Evolutionary conservation across 2,329 filamentous ascomycete species (phyloP), one percentile per base, ranked within the genome.

Genomic region (Sphaerulina vaccinii): DNA sequence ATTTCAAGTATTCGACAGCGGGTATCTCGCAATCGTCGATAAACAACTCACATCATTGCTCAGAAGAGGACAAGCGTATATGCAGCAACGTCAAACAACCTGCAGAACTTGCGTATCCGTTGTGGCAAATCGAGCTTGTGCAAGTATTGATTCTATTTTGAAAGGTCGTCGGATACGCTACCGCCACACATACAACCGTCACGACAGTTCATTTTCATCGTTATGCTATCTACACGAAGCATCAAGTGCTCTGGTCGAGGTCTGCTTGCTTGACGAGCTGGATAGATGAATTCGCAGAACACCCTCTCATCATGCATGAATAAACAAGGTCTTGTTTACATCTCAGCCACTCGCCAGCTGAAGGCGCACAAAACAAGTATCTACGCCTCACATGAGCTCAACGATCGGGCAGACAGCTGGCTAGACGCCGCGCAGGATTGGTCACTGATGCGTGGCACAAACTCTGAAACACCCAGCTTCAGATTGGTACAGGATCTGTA

Each of bases 401-500:
- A 18, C 29, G 15, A 50, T 35, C 45, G 46, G 51, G 22, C 40
- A 35, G 24, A 42, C 22, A 41, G n/a, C 21, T 39, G 24, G 37
- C 49, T 51, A 57, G 54, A 45, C 42, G 45, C 41, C 45, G 45
- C 24, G 32, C 29, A 43, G 19, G 24, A 39, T 41, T 44, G 37
- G 35, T 49, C 46, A 56, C 49, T 50, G 36, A 45, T 42, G 42
- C 43, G 38, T 37, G 43, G 38, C 43, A 46, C 46, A 35, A 49
- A 47, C 36, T 52, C 29, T 53, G 51, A 51, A 57, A 52, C 51
- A 49, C 18, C 24, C 42, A 46, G 50, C 46, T 52, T 37, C 54
- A 44, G 47, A 16, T 48, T 38, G 44, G 51, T 41, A 50, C 51
- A 40, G 40, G 21, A 43, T 32, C 42, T 45, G 39, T 53, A 39